These are phyloP conservation scores for Dryas octopetala DNA, from an alignment of 306 rosid genomes.

Conservation along the genomic window DNA sequence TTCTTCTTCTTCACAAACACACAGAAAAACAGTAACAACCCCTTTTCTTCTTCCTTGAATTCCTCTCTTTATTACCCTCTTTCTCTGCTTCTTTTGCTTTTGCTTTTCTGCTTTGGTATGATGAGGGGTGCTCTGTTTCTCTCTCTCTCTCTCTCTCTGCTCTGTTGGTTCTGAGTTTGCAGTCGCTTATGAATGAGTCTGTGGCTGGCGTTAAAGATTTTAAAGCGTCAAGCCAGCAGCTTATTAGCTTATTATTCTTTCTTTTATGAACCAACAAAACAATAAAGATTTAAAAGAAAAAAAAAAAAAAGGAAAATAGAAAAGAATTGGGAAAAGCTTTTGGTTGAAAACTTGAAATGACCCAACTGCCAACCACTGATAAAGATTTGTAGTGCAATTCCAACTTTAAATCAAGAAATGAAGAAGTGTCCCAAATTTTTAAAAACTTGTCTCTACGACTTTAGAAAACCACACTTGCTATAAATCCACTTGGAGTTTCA, in stretches of 20 bases:
- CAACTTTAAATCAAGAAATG: conserved; percentile 38
- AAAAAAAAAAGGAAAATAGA: conserved; percentile 8
- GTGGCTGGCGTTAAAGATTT: conserved; percentile 15
- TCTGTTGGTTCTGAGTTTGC: conserved; percentile 32
- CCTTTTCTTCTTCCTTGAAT: conserved; percentile 41
- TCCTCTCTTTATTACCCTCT: conserved; percentile 31
- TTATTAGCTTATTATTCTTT: conserved; percentile 31
- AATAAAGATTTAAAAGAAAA: neutral
- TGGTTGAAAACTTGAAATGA: conserved; percentile 49
- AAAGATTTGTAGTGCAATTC: conserved; percentile 31
- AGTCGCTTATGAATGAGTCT: conserved; percentile 41
- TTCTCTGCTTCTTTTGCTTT: conserved; percentile 17
- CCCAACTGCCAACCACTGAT: conserved; percentile 65
- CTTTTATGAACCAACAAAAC: conserved; percentile 3
- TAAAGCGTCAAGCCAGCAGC: conserved; percentile 28
- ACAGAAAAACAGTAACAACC: neutral
- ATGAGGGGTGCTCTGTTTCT: conserved; percentile 51
- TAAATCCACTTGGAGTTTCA: conserved; percentile 1
- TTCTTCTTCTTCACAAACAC: conserved; percentile 14
- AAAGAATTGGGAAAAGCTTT: conserved; percentile 15
- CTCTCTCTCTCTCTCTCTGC: conserved; percentile 1
- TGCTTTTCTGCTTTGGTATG: conserved; percentile 48
- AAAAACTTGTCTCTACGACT: conserved; percentile 18
- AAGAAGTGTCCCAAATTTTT: conserved; percentile 23
- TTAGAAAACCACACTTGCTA: conserved; percentile 4